Evolutionary conservation across 2,329 filamentous ascomycete genomes (phyloP).

Genomic region (Botryosphaeria agaves): DNA sequence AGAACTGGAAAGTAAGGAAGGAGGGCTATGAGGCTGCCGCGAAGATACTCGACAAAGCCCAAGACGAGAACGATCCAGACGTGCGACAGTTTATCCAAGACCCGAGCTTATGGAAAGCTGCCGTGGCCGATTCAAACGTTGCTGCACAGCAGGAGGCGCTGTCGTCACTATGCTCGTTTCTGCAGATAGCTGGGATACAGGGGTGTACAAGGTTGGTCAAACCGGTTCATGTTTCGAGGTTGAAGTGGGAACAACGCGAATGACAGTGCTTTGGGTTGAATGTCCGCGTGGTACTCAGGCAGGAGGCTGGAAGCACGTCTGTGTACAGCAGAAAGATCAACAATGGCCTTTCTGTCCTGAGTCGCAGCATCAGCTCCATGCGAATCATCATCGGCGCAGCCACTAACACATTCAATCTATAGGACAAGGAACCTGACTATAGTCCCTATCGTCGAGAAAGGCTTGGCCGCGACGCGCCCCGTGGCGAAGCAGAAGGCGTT

Average conservation of each 20-base stretch:
- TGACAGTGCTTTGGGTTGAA: no score
- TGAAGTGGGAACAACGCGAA: not conserved
- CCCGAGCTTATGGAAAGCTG: constrained; percentile 74
- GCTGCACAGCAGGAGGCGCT: constrained; percentile 92
- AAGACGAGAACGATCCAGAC: constrained; percentile 68
- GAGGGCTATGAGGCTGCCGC: constrained; percentile 83
- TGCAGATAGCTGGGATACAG: constrained; percentile 76
- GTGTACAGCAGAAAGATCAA: no score
- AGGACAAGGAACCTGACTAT: constrained; percentile 63
- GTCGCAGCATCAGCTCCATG: no score
- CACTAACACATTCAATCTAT: not conserved
- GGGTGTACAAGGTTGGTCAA: constrained; percentile 49
- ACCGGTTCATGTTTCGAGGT: not conserved
- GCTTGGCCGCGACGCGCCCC: constrained; percentile 69
- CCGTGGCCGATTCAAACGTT: constrained; percentile 87
- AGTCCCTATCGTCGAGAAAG: constrained; percentile 74
- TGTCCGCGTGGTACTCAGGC: no score
- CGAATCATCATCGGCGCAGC: no score
- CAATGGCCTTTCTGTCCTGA: no score
- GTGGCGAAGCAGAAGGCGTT: constrained; percentile 75
- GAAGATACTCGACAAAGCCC: constrained; percentile 69
- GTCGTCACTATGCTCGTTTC: constrained; percentile 71
- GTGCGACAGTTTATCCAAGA: constrained; percentile 83
- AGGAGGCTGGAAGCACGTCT: no score
- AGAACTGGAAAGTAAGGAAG: constrained; percentile 97